These are phyloP conservation scores for Heracleum sosnowskyi DNA, from an alignment of 129 eudicot species.

Conservation along the genomic window DNA sequence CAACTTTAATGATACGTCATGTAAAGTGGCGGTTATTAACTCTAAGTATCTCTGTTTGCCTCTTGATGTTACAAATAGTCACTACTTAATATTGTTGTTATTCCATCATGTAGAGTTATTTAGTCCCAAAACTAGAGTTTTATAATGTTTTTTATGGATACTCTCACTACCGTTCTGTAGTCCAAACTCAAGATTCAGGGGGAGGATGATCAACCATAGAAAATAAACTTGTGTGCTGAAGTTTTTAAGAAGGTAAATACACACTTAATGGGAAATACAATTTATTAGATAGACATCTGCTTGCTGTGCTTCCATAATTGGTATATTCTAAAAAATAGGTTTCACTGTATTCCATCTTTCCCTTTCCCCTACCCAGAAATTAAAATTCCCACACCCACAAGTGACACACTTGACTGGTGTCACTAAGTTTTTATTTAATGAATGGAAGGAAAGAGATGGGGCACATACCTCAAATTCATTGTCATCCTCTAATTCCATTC, in stretches of 20 bases:
- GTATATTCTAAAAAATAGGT: no score
- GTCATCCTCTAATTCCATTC: conserved; percentile 79
- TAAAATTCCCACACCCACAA: neutral
- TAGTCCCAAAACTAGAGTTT: neutral
- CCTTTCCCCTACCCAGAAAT: neutral
- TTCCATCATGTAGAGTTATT: neutral
- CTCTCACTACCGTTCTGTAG: no score
- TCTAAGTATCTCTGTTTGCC: neutral
- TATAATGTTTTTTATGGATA: neutral
- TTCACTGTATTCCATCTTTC: neutral
- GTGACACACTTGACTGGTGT: neutral
- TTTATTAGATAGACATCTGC: neutral
- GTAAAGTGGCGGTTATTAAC: neutral
- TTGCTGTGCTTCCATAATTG: neutral
- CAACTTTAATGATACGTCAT: neutral
- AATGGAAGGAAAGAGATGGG: conserved; percentile 3
- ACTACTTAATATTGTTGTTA: neutral
- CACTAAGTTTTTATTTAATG: neutral
- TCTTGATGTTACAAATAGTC: neutral
- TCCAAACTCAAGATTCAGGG: no score
- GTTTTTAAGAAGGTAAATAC: neutral
- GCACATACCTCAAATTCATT: conserved; percentile 48
- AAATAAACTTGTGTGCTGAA: neutral
- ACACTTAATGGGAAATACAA: neutral
- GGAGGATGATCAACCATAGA: neutral